Base-by-base conservation (phyloP, 441 rosid species). In the Breynia disticha region DNA sequence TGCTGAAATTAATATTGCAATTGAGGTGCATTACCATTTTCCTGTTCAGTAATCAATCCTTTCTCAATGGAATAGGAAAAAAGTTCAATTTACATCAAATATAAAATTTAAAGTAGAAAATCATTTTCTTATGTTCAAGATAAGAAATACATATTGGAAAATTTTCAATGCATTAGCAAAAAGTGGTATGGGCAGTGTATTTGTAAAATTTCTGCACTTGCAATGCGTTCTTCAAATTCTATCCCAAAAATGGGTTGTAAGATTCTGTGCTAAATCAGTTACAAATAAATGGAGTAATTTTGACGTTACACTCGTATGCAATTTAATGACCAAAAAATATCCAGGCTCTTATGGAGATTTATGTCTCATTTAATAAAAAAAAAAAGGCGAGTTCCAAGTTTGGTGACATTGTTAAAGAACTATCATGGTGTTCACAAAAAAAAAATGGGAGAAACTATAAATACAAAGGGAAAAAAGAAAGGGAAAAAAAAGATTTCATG, bases 1-100 rank as follows among this genome's bases (percentile, higher is more conserved):
- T 69, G 84, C 95, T 74, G 91, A 95, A 71, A 75, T 93, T 58
- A 66, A 65, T 70, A 76, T 93, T 62, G 73, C 79, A 50, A 79
- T 82, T 58, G 88, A 88, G 98, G 98, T 83, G 81, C 54, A 14
- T 19, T 17, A 22, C 51, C n/a, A n/a, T 21, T 41, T n/a, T 8
- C 17, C 8, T 42, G 13, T 54, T 18, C 28, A 17, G 38, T 45
- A 22, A 48, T 5, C 20, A 53, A 37, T 16, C 9, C 39, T 39
- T 21, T 56, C 20, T 58, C n/a, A 12, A 38, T 20, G 54, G 32
- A 35, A 46, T 50, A 13, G 54, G 11, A 8, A 56, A 46, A 11
- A 14, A 14, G 3, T 50, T 28, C 35, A n/a, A n/a, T n/a, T n/a
- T 28, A 9, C 35, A 28, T 28, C 5, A 9, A 28, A 28, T 28